These are phyloP conservation scores for Rhizophagus clarus DNA, from an alignment of 192 early-diverging fungal species.

Conservation along the genomic window DNA sequence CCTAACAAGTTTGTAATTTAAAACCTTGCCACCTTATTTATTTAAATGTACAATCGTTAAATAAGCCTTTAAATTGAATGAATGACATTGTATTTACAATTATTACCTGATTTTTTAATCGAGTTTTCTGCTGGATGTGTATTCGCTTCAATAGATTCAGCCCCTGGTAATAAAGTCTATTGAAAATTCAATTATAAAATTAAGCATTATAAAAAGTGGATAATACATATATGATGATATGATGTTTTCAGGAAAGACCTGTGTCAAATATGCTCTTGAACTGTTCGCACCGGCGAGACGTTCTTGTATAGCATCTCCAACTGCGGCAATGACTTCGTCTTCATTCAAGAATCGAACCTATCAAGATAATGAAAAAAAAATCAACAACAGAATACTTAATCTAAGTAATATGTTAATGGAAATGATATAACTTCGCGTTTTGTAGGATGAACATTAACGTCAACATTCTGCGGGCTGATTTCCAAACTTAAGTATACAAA, in stretches of 20 bases:
- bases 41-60: not conserved
- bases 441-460: constrained; percentile 99
- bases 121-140: not conserved
- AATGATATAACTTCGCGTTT: constrained; percentile 71
- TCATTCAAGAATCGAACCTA: constrained; percentile 92
- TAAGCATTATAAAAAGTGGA: not conserved
- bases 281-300: constrained; percentile 68
- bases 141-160: constrained; percentile 22
- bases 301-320: constrained; percentile 72
- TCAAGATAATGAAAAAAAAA: not conserved
- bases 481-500: constrained; percentile 91
- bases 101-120: constrained; percentile 7
- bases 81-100: not conserved
- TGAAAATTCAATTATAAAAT: not conserved
- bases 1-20: constrained; percentile 77
- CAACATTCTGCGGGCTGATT: constrained; percentile 86
- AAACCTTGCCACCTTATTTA: not conserved
- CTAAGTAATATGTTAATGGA: not conserved
- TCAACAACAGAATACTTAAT: not conserved
- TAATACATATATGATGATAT: not conserved
- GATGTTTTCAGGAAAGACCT: constrained; percentile 39
- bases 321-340: constrained; percentile 71
- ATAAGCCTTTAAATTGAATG: not conserved
- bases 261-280: constrained; percentile 76
- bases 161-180: constrained; percentile 40